Evolutionary conservation across 352 stramenopile genomes (phyloP), one percentile per base, ranked within the genome.

Genomic region (Globisporangium okanoganense): DNA sequence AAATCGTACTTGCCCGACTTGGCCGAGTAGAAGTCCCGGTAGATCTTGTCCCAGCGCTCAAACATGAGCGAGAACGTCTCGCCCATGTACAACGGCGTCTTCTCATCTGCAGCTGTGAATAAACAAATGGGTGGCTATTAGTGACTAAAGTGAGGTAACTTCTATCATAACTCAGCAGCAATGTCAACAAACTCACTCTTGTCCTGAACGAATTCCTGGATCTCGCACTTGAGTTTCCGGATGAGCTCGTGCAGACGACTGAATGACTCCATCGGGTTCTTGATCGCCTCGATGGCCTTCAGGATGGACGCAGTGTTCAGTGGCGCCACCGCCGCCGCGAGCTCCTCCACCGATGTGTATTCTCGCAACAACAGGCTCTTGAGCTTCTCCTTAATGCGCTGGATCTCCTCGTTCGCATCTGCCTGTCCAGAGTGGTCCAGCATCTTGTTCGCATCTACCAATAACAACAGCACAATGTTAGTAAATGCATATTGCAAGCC

Each of bases 361-460:
- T 95, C 84, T 20, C 80, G 78, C 62, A 91, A 79, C 54, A 99
- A 92, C 56, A 98, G 82, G 29, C 82, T 81, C 62, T 98, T 96
- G 18, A 99, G 73, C 58, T 79, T 97, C 38, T 79, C 75, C 54
- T 95, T 94, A 13, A 74, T 93, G 20, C 64, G 71, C 58, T 91
- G 70, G 55, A 95, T 94, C 53, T 95, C 82, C 58, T 95, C 82
- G 54, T 97, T 99, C 12, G 98, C 97, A 66, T 99, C 96, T 52
- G 97, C 97, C 81, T 99, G 98, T 0, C 96, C 96, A 7, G 90
- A 98, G 56, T 98, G 96, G 71, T 99, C 98, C 16, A 99, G 88
- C 96, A 99, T 99, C 64, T 98, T 97, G 70, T 95, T 94, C 12
- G 86, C 86, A 64, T 95, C 85, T 90, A 58, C 8, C 7, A 49